Percentiles rank a stretch among this genome's conserved stretches.
phyloP scores from a whole-genome alignment of 306 rosid genomes.

The Luffa aegyptiaca region DNA sequence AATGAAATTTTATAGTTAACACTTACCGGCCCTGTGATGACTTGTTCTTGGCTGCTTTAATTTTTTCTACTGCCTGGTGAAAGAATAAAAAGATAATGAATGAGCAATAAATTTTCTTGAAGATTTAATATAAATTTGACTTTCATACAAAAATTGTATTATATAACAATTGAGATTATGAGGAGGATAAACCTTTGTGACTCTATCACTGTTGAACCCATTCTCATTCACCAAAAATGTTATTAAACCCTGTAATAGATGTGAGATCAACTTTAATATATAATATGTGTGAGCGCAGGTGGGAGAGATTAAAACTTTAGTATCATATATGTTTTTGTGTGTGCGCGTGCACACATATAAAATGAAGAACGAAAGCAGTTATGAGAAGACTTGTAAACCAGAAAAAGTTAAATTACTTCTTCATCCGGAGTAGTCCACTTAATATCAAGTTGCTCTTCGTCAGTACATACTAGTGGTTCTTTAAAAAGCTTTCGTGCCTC shows the following conservation, averaged over 20 bases:
- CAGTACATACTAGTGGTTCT: slow-evolving; percentile 60
- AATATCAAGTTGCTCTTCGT: slow-evolving; percentile 58
- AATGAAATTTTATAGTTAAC: neutral
- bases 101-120: neutral
- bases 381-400: slow-evolving; percentile 14
- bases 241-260: slow-evolving; percentile 54
- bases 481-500: slow-evolving; percentile 85
- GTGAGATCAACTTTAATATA: slow-evolving; percentile 14
- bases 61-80: slow-evolving; percentile 81
- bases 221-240: slow-evolving; percentile 81
- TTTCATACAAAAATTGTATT: slow-evolving; percentile 12
- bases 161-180: neutral
- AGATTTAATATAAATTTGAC: slow-evolving; percentile 10
- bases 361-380: neutral
- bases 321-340: neutral
- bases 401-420: slow-evolving; percentile 39
- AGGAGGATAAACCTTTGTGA: slow-evolving; percentile 54
- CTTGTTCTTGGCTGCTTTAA: slow-evolving; percentile 92
- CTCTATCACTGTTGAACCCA: slow-evolving; percentile 88
- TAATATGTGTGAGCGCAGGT: neutral
- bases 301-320: neutral
- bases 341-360: neutral
- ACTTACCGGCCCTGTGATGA: slow-evolving; percentile 85
- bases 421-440: slow-evolving; percentile 95
- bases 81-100: slow-evolving; percentile 18